phyloP scores from a whole-genome alignment of 805 yeast species.

The Kuraishia floccosa region DNA sequence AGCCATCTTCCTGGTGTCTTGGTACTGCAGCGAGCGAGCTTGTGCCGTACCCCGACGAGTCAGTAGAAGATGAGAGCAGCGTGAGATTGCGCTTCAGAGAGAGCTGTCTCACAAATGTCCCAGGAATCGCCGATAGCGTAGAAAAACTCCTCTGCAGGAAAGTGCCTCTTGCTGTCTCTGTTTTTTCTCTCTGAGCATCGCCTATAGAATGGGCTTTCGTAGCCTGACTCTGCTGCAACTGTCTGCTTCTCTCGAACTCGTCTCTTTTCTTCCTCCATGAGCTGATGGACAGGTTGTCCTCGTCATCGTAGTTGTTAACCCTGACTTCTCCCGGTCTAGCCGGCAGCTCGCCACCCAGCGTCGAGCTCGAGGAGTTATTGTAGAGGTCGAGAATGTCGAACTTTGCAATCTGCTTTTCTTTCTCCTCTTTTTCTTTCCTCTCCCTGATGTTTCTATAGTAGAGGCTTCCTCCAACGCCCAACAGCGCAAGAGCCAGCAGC shows the following conservation, averaged over 20 bases:
- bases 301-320: slow-evolving; percentile 19
- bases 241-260: slow-evolving; percentile 23
- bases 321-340: too few species aligned
- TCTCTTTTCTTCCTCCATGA: slow-evolving; percentile 43
- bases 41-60: not conserved
- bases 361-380: slow-evolving; percentile 5
- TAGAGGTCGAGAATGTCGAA: slow-evolving; percentile 20
- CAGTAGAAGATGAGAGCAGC: slow-evolving; percentile 14
- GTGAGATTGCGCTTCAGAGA: slow-evolving; percentile 16
- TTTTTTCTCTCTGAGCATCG: not conserved
- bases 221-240: not conserved
- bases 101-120: too few species aligned
- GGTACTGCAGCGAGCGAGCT: too few species aligned
- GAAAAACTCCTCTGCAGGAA: slow-evolving; percentile 15
- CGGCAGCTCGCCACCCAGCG: too few species aligned
- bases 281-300: slow-evolving; percentile 35
- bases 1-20: too few species aligned
- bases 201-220: too few species aligned
- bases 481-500: slow-evolving; percentile 21
- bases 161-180: slow-evolving; percentile 1
- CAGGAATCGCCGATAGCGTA: slow-evolving; percentile 13
- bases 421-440: slow-evolving; percentile 14
- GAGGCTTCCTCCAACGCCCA: slow-evolving; percentile 18
- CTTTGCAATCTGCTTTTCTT: slow-evolving; percentile 16
- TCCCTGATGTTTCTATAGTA: slow-evolving; percentile 14